phyloP scores from a whole-genome alignment of 495 filamentous ascomycete species.

The Oidiodendron maius region DNA sequence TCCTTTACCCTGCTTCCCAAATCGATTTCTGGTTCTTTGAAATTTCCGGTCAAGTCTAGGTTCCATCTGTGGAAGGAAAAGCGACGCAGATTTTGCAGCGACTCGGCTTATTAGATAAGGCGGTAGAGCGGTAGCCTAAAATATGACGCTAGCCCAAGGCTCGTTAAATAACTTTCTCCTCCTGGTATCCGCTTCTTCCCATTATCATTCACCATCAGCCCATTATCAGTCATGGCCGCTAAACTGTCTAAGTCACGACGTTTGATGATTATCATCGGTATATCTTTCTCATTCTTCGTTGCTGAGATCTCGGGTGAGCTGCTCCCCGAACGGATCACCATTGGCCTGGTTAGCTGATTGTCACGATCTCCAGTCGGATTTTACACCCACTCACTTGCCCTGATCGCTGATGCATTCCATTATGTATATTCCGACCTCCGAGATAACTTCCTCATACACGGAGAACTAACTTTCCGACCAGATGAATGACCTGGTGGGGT shows the following conservation, averaged over 20 bases:
- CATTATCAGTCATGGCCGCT: background rate
- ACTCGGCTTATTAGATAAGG: no score
- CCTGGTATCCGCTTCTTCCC: background rate
- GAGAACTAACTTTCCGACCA: constrained; percentile 23
- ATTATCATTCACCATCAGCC: background rate
- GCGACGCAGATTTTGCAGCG: no score
- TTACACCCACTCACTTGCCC: constrained; percentile 78
- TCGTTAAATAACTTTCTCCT: background rate
- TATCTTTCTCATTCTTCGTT: constrained; percentile 78
- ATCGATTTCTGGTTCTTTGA: no score
- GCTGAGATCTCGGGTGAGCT: constrained; percentile 64
- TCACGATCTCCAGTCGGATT: constrained; percentile 54
- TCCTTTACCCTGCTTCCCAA: no score
- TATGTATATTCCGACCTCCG: constrained; percentile 53
- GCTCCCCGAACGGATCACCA: background rate
- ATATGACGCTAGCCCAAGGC: background rate
- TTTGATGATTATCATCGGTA: constrained; percentile 72
- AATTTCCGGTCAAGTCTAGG: no score
- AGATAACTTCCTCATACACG: background rate
- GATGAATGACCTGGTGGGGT: constrained; percentile 88
- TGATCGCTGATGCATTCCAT: constrained; percentile 93
- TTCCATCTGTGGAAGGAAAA: no score
- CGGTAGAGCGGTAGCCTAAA: background rate
- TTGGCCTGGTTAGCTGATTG: background rate
- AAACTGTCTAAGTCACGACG: constrained; percentile 39